A percentile compares a stretch with the other conserved stretches of the same genome.
phyloP scores from a whole-genome alignment of 345 rosid genomes.

The Citrus medica region DNA sequence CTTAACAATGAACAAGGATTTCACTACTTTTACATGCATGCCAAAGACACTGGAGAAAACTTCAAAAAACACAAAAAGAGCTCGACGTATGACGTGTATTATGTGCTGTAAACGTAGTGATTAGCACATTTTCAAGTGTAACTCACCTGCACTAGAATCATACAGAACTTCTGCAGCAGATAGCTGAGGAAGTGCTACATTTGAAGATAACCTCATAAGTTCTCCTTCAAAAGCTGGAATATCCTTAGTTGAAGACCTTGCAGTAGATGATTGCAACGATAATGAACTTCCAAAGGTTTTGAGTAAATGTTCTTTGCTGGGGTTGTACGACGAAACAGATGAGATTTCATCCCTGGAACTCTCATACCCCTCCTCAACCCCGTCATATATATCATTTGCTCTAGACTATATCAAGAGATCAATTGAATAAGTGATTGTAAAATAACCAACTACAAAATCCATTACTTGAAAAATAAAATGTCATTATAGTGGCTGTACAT shows the following conservation, averaged over 20 bases:
- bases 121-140: slow-evolving; percentile 2
- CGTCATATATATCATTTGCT: slow-evolving; percentile 67
- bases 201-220: slow-evolving; percentile 58
- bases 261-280: slow-evolving; percentile 65
- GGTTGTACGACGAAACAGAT: slow-evolving; percentile 82
- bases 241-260: slow-evolving; percentile 67
- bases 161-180: slow-evolving; percentile 68
- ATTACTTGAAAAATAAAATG: neutral
- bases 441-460: slow-evolving; percentile 3
- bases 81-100: neutral
- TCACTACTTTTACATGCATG: neutral
- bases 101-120: neutral
- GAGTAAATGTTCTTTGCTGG: slow-evolving; percentile 53
- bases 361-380: slow-evolving; percentile 79
- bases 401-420: slow-evolving; percentile 47
- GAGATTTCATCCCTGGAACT: slow-evolving; percentile 91
- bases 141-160: slow-evolving; percentile 56
- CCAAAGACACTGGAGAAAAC: slow-evolving; percentile 1
- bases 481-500: neutral
- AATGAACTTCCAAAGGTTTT: slow-evolving; percentile 73
- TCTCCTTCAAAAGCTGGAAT: slow-evolving; percentile 45
- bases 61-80: neutral
- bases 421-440: neutral
- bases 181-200: slow-evolving; percentile 48
- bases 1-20: neutral